These are phyloP conservation scores for Eucalyptus brandiana DNA, from an alignment of 345 rosid species.

Conservation along the genomic window DNA sequence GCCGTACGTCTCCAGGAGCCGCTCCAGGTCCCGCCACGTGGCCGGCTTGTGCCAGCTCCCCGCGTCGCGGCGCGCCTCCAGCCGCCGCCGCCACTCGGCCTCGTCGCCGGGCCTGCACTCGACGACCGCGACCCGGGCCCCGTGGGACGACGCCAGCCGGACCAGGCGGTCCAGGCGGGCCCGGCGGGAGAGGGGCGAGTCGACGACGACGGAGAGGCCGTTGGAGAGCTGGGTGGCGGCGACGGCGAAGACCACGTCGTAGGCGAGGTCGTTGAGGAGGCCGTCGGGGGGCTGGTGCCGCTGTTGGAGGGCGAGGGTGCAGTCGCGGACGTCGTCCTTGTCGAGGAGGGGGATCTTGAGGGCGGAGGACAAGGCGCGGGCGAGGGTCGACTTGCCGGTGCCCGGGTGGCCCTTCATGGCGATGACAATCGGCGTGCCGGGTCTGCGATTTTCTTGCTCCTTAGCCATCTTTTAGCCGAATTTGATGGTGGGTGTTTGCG, in stretches of 20 bases:
- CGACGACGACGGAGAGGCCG: slow-evolving; percentile 40
- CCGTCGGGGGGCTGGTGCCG: neutral
- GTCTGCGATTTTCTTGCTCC: neutral
- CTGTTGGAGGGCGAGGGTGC: slow-evolving; percentile 28
- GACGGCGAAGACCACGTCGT: slow-evolving; percentile 26
- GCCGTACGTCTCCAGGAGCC: slow-evolving; percentile 32
- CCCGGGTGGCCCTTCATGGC: slow-evolving; percentile 81
- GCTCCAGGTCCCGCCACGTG: slow-evolving; percentile 51
- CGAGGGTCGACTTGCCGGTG: slow-evolving; percentile 48
- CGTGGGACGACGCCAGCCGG: slow-evolving; percentile 10
- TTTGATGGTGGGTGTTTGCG: neutral
- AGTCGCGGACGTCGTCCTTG: slow-evolving; percentile 62
- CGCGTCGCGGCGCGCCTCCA: slow-evolving; percentile 20
- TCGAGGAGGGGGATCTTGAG: slow-evolving; percentile 52
- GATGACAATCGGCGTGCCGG: slow-evolving; percentile 8
- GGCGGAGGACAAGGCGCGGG: slow-evolving; percentile 26
- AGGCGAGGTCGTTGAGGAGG: slow-evolving; percentile 53
- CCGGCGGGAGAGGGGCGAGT: slow-evolving; percentile 49
- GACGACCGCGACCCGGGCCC: slow-evolving; percentile 23
- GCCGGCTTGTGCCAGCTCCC: slow-evolving; percentile 59
- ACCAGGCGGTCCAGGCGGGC: slow-evolving; percentile 26
- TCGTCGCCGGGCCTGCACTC: slow-evolving; percentile 46
- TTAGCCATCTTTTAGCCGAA: neutral
- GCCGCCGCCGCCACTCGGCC: slow-evolving; percentile 41
- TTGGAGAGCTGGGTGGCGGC: slow-evolving; percentile 43